Conservation (phyloP, 306 rosid genomes). For the Rosa chinensis region DNA sequence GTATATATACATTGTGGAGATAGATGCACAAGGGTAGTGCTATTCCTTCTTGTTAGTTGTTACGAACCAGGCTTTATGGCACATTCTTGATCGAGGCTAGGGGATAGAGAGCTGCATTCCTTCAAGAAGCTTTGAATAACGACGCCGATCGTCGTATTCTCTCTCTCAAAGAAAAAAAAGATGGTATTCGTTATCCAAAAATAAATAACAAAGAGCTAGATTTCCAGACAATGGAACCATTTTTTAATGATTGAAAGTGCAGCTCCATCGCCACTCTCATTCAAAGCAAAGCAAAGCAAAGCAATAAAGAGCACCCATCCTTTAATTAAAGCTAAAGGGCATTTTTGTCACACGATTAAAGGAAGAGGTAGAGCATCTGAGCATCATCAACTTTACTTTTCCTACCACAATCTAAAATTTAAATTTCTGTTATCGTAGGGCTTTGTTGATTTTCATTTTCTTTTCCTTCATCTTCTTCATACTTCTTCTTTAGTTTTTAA, state of each 20-base stretch:
- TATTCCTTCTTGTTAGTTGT: no score
- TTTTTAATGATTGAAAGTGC: conserved; percentile 59
- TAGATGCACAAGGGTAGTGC: no score
- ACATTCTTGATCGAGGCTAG: no score
- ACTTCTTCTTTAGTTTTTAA: conserved; percentile 1
- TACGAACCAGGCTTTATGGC: no score
- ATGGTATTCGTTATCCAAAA: background rate
- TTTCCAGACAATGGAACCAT: conserved; percentile 49
- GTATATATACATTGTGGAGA: no score
- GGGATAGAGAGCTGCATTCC: no score
- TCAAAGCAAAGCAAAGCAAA: conserved; percentile 72
- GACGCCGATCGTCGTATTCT: no score
- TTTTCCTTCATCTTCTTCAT: background rate
- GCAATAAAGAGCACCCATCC: conserved; percentile 56
- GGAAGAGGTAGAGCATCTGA: conserved; percentile 20
- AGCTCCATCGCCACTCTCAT: conserved; percentile 48
- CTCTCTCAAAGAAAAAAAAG: no score
- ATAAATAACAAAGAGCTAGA: background rate
- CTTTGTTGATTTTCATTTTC: conserved; percentile 36
- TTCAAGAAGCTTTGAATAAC: background rate
- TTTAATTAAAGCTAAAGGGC: conserved; percentile 83
- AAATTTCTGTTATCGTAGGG: conserved; percentile 80
- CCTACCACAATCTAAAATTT: conserved; percentile 53
- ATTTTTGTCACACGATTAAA: conserved; percentile 63
- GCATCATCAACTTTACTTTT: conserved; percentile 56